Percentiles rank a stretch among this genome's conserved stretches.
These are phyloP conservation scores for Myriosclerotinia scirpicola DNA, from an alignment of 2,329 filamentous ascomycete genomes.

Conservation along the genomic window DNA sequence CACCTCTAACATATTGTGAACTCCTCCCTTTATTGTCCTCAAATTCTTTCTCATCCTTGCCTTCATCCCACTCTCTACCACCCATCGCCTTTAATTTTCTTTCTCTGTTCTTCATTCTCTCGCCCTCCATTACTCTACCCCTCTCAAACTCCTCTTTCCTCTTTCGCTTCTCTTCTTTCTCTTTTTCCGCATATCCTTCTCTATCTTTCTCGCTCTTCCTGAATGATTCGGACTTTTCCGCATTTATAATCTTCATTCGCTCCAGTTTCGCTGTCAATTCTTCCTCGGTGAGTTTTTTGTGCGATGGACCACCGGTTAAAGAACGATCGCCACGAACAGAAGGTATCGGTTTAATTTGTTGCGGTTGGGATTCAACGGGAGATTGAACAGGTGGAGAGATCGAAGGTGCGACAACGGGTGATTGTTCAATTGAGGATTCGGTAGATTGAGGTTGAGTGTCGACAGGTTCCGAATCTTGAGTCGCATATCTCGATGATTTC, in stretches of 20 bases:
- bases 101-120: slow-evolving; percentile 41
- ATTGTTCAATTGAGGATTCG: slow-evolving; percentile 2
- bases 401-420: slow-evolving; percentile 1
- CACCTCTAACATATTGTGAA: slow-evolving; percentile 38
- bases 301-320: slow-evolving; percentile 51
- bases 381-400: not conserved
- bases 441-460: not conserved
- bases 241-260: slow-evolving; percentile 61
- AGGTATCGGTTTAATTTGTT: slow-evolving; percentile 33
- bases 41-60: slow-evolving; percentile 39
- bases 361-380: slow-evolving; percentile 19
- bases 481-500: slow-evolving; percentile 33
- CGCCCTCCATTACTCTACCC: slow-evolving; percentile 39
- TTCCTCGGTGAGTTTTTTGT: slow-evolving; percentile 64
- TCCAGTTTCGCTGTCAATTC: slow-evolving; percentile 62
- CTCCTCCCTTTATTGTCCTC: slow-evolving; percentile 36
- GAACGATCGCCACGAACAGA: slow-evolving; percentile 56
- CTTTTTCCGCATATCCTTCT: slow-evolving; percentile 62
- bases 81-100: slow-evolving; percentile 41
- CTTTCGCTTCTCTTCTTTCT: slow-evolving; percentile 56
- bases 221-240: slow-evolving; percentile 58
- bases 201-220: slow-evolving; percentile 67
- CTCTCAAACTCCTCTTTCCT: slow-evolving; percentile 41
- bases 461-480: slow-evolving; percentile 18
- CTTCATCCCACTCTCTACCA: slow-evolving; percentile 41